These are phyloP conservation scores for Sporothrix dimorphospora DNA, from an alignment of 2,329 filamentous ascomycete genomes.

Conservation along the genomic window DNA sequence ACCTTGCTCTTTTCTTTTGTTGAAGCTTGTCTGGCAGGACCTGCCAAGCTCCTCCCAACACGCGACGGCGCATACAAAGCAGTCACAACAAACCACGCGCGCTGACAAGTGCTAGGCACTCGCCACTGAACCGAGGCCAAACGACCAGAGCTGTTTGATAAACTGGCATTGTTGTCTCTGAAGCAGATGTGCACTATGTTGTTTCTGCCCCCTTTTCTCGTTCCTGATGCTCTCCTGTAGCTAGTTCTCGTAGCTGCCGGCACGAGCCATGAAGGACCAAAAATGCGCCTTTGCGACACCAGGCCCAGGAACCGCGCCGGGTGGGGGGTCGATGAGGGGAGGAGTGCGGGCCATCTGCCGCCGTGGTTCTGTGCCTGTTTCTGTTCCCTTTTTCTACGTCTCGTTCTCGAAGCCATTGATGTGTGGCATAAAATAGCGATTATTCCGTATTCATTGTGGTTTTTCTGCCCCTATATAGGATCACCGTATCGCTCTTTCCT, in stretches of 20 bases:
- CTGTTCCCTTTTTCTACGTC: slow-evolving; percentile 1
- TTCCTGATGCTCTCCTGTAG: neutral
- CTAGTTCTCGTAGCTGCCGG: slow-evolving; percentile 6
- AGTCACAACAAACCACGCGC: slow-evolving; percentile 8
- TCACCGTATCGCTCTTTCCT: neutral
- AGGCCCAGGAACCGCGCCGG: slow-evolving; percentile 17
- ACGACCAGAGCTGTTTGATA: too few relatives aligned
- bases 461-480: neutral
- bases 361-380: neutral
- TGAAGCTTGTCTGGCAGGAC: neutral
- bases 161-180: neutral
- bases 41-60: neutral
- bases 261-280: neutral
- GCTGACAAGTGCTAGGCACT: neutral
- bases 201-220: neutral
- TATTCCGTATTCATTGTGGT: neutral
- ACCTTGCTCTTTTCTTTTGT: neutral
- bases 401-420: neutral
- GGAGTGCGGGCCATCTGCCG: neutral
- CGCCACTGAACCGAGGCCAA: neutral
- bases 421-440: neutral
- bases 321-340: neutral
- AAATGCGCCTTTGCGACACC: neutral
- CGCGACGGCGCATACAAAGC: slow-evolving; percentile 2
- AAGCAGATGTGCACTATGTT: neutral